phyloP scores from a whole-genome alignment of 257 asterid species.

The Gentiana macrophylla region DNA sequence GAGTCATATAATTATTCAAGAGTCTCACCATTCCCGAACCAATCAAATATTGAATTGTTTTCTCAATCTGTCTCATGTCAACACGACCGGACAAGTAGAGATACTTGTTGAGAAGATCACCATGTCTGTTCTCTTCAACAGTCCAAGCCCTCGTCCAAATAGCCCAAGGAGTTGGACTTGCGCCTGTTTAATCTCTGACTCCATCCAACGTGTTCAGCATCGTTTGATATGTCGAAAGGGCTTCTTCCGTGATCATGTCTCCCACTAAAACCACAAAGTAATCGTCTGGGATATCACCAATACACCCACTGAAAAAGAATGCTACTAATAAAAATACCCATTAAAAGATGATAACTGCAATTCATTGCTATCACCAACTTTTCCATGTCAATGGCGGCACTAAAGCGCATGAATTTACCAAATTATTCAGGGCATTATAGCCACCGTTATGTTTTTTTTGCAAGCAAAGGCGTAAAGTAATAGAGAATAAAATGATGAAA shows the following conservation, averaged over 20 bases:
- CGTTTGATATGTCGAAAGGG: slow-evolving; percentile 80
- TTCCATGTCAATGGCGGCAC: too few species aligned
- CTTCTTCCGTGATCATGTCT: slow-evolving; percentile 87
- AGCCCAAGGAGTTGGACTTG: slow-evolving; percentile 84
- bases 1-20: too few species aligned
- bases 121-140: slow-evolving; percentile 81
- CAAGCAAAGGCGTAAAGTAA: too few species aligned
- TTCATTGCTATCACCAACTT: too few species aligned
- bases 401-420: too few species aligned
- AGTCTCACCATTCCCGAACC: slow-evolving; percentile 79
- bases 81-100: slow-evolving; percentile 74
- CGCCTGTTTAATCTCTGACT: slow-evolving; percentile 79
- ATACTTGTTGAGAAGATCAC: slow-evolving; percentile 79
- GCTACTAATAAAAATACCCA: too few species aligned
- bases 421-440: too few species aligned
- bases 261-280: slow-evolving; percentile 70
- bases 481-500: too few species aligned
- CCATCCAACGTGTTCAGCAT: slow-evolving; percentile 86
- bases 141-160: slow-evolving; percentile 85
- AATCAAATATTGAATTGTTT: slow-evolving; percentile 70
- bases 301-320: too few species aligned
- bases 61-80: slow-evolving; percentile 74
- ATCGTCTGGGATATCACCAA: slow-evolving; percentile 56
- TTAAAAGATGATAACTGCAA: too few species aligned
- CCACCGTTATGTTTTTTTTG: too few species aligned